Conservation (phyloP, 495 filamentous ascomycete genomes). For the Lophiostoma macrostomum region DNA sequence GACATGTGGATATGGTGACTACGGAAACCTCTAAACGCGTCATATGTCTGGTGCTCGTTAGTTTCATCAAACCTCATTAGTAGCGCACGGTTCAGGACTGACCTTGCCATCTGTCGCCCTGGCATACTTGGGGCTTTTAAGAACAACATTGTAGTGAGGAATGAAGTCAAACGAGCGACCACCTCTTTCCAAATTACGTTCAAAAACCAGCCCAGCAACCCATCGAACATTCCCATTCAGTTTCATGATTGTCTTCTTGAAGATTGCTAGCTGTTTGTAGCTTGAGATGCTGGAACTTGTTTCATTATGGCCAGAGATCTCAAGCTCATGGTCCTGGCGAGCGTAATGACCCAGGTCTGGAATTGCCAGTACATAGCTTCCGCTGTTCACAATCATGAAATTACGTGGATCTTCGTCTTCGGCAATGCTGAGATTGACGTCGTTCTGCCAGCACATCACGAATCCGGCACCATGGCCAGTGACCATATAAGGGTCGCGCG, state of each 20-base stretch:
- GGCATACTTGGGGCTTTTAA: constrained; percentile 74
- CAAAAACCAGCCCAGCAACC: constrained; percentile 87
- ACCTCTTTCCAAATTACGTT: constrained; percentile 65
- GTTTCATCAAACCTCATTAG: background rate
- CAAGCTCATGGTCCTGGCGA: constrained; percentile 54
- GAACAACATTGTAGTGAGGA: constrained; percentile 86
- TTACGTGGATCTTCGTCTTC: constrained; percentile 78
- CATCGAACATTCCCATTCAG: constrained; percentile 90
- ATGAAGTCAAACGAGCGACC: constrained; percentile 80
- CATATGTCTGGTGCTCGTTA: constrained; percentile 59
- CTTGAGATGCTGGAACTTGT: constrained; percentile 61
- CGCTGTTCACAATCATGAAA: constrained; percentile 94
- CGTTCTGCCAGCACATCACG: constrained; percentile 94
- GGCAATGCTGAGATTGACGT: constrained; percentile 82
- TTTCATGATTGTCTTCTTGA: constrained; percentile 99
- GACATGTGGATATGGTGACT: constrained; percentile 96
- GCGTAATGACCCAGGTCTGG: constrained; percentile 91
- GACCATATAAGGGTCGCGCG: constrained; percentile 89
- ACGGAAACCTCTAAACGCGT: constrained; percentile 89
- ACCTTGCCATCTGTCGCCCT: constrained; percentile 48
- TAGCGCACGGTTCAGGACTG: background rate
- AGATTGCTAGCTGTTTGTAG: constrained; percentile 69
- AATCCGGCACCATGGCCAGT: constrained; percentile 92
- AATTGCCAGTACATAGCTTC: constrained; percentile 88
- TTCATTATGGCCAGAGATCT: constrained; percentile 49